Evolutionary conservation across 2,329 filamentous ascomycete species (phyloP).

Genomic region (Rhexocercosporidium sp.): DNA sequence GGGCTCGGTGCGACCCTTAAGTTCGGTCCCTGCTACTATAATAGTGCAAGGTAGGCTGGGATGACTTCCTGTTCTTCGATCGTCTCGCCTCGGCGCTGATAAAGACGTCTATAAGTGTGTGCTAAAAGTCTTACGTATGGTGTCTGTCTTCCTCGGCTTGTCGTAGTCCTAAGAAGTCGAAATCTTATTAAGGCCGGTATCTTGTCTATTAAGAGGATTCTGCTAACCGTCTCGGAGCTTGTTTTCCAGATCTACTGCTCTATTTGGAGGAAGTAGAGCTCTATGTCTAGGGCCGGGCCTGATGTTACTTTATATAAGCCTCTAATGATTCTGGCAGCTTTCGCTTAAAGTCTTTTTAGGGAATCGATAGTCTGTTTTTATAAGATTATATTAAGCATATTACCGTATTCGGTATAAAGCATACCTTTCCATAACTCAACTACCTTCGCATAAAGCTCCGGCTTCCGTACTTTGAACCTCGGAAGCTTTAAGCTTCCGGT

Average conservation of each 20-base stretch:
- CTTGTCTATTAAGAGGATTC: slow-evolving; percentile 17
- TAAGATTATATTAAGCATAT: too few relatives aligned
- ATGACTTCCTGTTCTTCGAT: slow-evolving; percentile 22
- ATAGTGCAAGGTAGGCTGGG: slow-evolving; percentile 13
- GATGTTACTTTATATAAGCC: slow-evolving; percentile 37
- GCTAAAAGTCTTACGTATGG: background rate
- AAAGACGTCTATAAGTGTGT: slow-evolving; percentile 18
- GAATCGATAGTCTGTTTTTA: slow-evolving; percentile 31
- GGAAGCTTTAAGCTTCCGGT: too few relatives aligned
- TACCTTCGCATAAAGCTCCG: too few relatives aligned
- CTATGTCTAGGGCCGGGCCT: slow-evolving; percentile 33
- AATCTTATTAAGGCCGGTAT: slow-evolving; percentile 15
- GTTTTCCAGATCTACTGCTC: slow-evolving; percentile 24
- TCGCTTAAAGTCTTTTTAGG: slow-evolving; percentile 27
- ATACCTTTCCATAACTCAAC: too few relatives aligned
- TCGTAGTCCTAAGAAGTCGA: slow-evolving; percentile 13
- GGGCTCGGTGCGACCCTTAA: background rate
- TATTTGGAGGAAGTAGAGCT: slow-evolving; percentile 26
- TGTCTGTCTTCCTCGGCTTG: slow-evolving; percentile 11
- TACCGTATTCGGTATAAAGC: too few relatives aligned
- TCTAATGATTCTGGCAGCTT: slow-evolving; percentile 34
- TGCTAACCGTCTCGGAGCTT: slow-evolving; percentile 15
- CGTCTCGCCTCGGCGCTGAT: slow-evolving; percentile 6
- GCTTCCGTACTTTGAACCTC: too few relatives aligned
- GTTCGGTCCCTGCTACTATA: background rate